Base-by-base conservation (phyloP, 441 rosid species). In the Syzygium syzygioides region DNA sequence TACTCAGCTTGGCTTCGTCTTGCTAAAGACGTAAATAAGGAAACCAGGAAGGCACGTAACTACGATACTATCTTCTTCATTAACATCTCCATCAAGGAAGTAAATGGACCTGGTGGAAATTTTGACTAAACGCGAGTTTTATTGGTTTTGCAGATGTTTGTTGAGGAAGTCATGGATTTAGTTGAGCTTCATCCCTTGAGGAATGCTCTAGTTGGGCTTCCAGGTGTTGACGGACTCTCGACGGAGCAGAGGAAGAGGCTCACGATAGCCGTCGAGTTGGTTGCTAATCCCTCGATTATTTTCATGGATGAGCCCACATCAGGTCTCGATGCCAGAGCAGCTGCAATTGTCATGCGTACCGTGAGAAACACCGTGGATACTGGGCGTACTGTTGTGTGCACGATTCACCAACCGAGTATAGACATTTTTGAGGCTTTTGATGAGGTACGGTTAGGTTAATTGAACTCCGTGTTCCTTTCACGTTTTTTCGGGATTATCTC, bases 351-450 rank as follows among this genome's bases (percentile, higher is more conserved):
- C 19, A 95, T 96, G 98, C 93, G 98, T 50, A 96, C 99, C 1
- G 98, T 96, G 62, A 94, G 97, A 90, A 96, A 96, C 88, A 96
- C 96, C 0, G 99, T 96, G 12, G 99, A 96, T 76, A 96, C 99
- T 55, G 99, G 99, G 32, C 88, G 98, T 91, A 97, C 98, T 9
- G 96, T 97, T 62, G 97, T 96, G 87, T 96, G 99, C 89, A 96
- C 98, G 76, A 95, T 96, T 91, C 99, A 96, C 90, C 98, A 96
- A 83, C 98, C 99, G 2, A 95, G 99, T 91, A 96, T 97, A 28
- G 99, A 97, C 90, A 96, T 97, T 85, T 97, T 97, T n/a, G 98
- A 96, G 91, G 96, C 99, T 57, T 97, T 97, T 45, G 99, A 97
- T 86, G 99, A 97, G 98, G 98, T 97, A 56, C 62, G 52, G 26